Base-by-base conservation (phyloP, 495 filamentous ascomycete genomes). In the Neurospora intermedia region DNA sequence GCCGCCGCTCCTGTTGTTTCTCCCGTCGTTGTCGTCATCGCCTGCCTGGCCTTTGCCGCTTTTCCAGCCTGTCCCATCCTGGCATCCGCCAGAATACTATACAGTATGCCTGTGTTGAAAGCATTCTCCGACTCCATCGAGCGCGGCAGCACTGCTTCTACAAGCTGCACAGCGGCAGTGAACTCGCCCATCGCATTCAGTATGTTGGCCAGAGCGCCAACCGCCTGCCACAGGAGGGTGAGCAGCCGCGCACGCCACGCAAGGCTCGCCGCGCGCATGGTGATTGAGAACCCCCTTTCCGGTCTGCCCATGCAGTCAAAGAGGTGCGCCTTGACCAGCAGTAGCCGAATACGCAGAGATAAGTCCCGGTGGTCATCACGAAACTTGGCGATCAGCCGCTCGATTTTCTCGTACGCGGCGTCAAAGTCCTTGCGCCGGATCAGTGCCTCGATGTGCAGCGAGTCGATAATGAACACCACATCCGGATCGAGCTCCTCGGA, bases 281-380 rank as follows among this genome's bases (percentile, higher is more conserved):
- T 91, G 20, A 97, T 84, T 5, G 91, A 93, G 78, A 98, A 96
- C 1, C 92, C 96, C 75, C 90, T 91, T 73, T 94, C 89, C 0
- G 94, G 89, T 6, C 91, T 89, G 20, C 91, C 92, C 72, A 87
- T 86, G 77, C 86, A 86, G 69, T 89, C 87, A 74, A 94, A 90
- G 13, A 97, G 86, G 13, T 87, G 85, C 1, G 91, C 92, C 80
- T 98, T 98, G 69, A 89, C 78, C 31, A 90, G 88, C 39, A 98
- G 89, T 2, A 97, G 84, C 66, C 89, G 89, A 69, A 97, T 85
- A 73, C 92, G 91, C 16, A 91, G 85, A 45, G 91, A 85, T 11
- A 96, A 84, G 78, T 99, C 96, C 62, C 89, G 87, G 76, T 89
- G 88, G 73, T 91, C 88, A 20, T 91, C 87, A 74, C 91, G 87